Percentiles rank a stretch among this genome's conserved stretches.
These are phyloP conservation scores for Dothiorella sarmentorum DNA, from an alignment of 2,329 filamentous ascomycete genomes.

Conservation along the genomic window DNA sequence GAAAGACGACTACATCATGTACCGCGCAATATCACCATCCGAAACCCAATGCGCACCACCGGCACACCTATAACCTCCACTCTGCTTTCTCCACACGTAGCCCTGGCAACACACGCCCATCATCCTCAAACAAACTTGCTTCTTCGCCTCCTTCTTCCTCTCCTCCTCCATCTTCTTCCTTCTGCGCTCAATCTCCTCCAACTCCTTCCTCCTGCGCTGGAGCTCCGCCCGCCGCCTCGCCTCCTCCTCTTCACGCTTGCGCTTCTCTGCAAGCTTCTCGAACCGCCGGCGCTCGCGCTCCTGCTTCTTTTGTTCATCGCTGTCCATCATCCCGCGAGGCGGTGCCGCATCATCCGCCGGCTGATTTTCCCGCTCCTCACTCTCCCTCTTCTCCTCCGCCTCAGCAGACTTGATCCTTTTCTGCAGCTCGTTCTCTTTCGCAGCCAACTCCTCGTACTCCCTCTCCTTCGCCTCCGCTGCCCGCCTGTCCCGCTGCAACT, in stretches of 20 bases:
- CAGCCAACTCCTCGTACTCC: slow-evolving; percentile 16
- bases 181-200: slow-evolving; percentile 31
- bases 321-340: not conserved
- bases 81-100: slow-evolving; percentile 60
- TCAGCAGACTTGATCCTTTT: not conserved
- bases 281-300: slow-evolving; percentile 24
- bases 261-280: slow-evolving; percentile 23
- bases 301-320: not conserved
- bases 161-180: slow-evolving; percentile 38
- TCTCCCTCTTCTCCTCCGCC: not conserved
- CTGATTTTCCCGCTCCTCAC: not conserved
- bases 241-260: slow-evolving; percentile 30
- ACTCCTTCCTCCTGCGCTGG: slow-evolving; percentile 38
- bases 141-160: slow-evolving; percentile 35
- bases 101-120: slow-evolving; percentile 58
- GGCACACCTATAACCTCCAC: slow-evolving; percentile 58
- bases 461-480: slow-evolving; percentile 4
- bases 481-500: slow-evolving; percentile 2
- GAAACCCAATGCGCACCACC: slow-evolving; percentile 58
- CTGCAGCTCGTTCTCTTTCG: slow-evolving; percentile 16
- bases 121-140: slow-evolving; percentile 47
- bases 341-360: not conserved
- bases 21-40: slow-evolving; percentile 29
- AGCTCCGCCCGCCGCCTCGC: slow-evolving; percentile 44
- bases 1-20: not conserved